phyloP scores from a whole-genome alignment of 148 eudicot species.

The Drosera capensis region DNA sequence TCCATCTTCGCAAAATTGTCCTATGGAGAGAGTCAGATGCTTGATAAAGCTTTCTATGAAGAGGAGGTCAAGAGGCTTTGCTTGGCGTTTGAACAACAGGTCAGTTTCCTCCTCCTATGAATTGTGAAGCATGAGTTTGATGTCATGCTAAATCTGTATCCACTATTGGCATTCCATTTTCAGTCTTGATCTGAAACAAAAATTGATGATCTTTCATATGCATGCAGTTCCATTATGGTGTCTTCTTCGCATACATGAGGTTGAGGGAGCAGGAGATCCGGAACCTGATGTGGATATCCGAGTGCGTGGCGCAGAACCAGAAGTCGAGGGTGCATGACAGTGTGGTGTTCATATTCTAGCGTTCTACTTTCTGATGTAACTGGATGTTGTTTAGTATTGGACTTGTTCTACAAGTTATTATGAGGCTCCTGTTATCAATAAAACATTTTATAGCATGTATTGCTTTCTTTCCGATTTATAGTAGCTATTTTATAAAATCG shows the following conservation, averaged over 20 bases:
- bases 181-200: constrained; percentile 8
- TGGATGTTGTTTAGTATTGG: too few species aligned
- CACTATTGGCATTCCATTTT: neutral
- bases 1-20: constrained; percentile 70
- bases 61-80: constrained; percentile 96
- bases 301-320: constrained; percentile 97
- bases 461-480: too few species aligned
- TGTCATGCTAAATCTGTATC: neutral
- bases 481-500: too few species aligned
- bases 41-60: constrained; percentile 95
- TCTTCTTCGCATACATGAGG: constrained; percentile 90
- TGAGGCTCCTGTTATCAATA: too few species aligned
- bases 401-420: too few species aligned
- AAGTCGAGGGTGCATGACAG: constrained; percentile 96
- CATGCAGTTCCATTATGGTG: constrained; percentile 88
- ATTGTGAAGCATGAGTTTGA: neutral
- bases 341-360: constrained; percentile 87
- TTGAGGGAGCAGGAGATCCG: constrained; percentile 96
- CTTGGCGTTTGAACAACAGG: constrained; percentile 93
- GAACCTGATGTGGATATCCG: constrained; percentile 98
- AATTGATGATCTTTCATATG: too few species aligned
- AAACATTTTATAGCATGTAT: too few species aligned
- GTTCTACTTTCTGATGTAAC: too few species aligned
- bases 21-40: constrained; percentile 96
- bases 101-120: constrained; percentile 7